Evolutionary conservation across 2,329 filamentous ascomycete species (phyloP).

Genomic region (Botryotinia narcissicola): DNA sequence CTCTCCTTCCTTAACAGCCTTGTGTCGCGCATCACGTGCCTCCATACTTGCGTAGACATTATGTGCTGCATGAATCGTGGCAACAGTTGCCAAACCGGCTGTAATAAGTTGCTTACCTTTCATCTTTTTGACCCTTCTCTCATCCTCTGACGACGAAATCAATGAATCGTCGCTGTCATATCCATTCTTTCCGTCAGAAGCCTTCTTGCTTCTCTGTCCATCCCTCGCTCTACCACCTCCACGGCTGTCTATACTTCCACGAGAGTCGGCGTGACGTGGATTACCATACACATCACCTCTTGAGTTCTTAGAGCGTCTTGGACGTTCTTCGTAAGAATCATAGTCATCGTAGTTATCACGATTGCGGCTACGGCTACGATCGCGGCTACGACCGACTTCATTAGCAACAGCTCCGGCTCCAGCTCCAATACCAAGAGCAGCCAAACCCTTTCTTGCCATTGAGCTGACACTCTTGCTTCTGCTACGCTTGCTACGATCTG

Average conservation of each 20-base stretch:
- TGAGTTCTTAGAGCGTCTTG: slow-evolving; percentile 3
- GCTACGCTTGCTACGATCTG: slow-evolving; percentile 46
- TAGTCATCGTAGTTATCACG: slow-evolving; percentile 29
- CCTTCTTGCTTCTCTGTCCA: slow-evolving; percentile 32
- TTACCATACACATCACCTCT: slow-evolving; percentile 34
- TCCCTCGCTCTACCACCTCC: slow-evolving; percentile 28
- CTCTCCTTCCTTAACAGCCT: slow-evolving; percentile 59
- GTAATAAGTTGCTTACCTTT: slow-evolving; percentile 65
- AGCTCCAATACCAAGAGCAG: slow-evolving; percentile 58
- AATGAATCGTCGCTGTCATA: slow-evolving; percentile 49
- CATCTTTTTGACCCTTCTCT: slow-evolving; percentile 60
- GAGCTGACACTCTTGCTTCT: slow-evolving; percentile 67
- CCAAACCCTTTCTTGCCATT: slow-evolving; percentile 57
- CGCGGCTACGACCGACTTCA: slow-evolving; percentile 26
- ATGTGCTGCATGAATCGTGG: slow-evolving; percentile 68
- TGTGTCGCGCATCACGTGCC: slow-evolving; percentile 58
- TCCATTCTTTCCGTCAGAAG: slow-evolving; percentile 34
- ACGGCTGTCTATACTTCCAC: slow-evolving; percentile 30
- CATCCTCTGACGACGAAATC: slow-evolving; percentile 60
- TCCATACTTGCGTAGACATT: slow-evolving; percentile 62
- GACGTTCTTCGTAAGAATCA: slow-evolving; percentile 30
- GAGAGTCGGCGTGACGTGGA: slow-evolving; percentile 35
- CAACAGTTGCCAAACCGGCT: slow-evolving; percentile 63
- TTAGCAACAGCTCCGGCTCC: slow-evolving; percentile 40
- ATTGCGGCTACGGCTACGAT: slow-evolving; percentile 30